Conservation (phyloP, 805 yeast species). For the Zygoascus flipseniorum region DNA sequence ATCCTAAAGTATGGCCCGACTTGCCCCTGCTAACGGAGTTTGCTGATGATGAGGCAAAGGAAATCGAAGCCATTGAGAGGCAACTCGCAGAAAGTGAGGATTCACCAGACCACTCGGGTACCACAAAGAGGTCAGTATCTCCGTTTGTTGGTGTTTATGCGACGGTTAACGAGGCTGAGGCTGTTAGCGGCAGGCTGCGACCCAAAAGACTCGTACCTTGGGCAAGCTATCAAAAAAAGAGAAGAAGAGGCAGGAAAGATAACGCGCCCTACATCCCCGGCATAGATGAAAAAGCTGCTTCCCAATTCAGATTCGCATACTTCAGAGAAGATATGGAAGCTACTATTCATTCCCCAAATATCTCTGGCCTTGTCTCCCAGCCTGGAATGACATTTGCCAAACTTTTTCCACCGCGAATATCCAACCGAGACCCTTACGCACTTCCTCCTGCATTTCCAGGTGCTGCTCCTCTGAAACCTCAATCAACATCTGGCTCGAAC, state of each 20-base stretch:
- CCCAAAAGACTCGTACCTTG: conserved; percentile 74
- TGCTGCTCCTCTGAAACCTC: conserved; percentile 2
- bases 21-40: conserved; percentile 65
- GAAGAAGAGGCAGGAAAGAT: conserved; percentile 3
- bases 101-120: background rate
- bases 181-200: conserved; percentile 53
- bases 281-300: conserved; percentile 34
- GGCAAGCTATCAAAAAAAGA: conserved; percentile 26
- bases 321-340: conserved; percentile 83
- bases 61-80: conserved; percentile 26
- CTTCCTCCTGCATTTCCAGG: conserved; percentile 1
- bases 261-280: conserved; percentile 8
- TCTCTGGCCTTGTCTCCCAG: conserved; percentile 62
- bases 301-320: conserved; percentile 75
- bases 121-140: conserved; percentile 8
- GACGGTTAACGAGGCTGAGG: conserved; percentile 48
- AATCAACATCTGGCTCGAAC: background rate
- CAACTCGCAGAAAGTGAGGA: background rate
- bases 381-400: conserved; percentile 54
- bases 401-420: conserved; percentile 38
- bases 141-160: conserved; percentile 3
- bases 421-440: background rate
- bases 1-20: conserved; percentile 70
- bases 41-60: conserved; percentile 56
- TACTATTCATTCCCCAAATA: conserved; percentile 84